phyloP scores from a whole-genome alignment of 371 early-diverging fungal species.

The Vairimorpha necatrix region DNA sequence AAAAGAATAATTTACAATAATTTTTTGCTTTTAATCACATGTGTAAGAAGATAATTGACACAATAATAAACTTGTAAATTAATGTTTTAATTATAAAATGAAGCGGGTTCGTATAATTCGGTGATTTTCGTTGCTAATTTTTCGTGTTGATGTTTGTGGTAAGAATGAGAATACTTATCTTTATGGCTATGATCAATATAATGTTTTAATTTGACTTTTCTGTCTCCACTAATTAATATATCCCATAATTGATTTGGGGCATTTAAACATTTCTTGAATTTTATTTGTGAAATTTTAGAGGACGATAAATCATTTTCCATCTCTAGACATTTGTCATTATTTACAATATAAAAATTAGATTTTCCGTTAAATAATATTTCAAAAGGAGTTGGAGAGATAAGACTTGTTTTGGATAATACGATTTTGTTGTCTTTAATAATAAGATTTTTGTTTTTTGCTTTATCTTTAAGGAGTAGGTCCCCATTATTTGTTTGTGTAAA shows the following conservation, averaged over 20 bases:
- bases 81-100: no score
- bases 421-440: background rate
- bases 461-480: background rate
- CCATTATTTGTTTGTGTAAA: background rate
- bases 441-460: background rate
- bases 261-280: background rate
- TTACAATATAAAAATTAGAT: background rate
- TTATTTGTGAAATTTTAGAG: background rate
- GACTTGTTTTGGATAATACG: background rate
- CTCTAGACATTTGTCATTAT: slow-evolving; percentile 1
- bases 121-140: no score
- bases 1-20: no score
- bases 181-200: background rate
- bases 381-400: background rate
- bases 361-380: background rate
- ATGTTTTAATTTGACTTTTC: background rate
- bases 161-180: background rate
- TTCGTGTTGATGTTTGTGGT: no score
- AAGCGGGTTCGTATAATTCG: no score
- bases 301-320: no score
- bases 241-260: background rate
- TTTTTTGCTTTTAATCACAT: no score
- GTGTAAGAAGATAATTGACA: no score
- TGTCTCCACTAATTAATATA: background rate
- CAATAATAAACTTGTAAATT: no score